These are phyloP conservation scores for Barnettozyma vustinii DNA, from an alignment of 805 yeast species.

Conservation along the genomic window DNA sequence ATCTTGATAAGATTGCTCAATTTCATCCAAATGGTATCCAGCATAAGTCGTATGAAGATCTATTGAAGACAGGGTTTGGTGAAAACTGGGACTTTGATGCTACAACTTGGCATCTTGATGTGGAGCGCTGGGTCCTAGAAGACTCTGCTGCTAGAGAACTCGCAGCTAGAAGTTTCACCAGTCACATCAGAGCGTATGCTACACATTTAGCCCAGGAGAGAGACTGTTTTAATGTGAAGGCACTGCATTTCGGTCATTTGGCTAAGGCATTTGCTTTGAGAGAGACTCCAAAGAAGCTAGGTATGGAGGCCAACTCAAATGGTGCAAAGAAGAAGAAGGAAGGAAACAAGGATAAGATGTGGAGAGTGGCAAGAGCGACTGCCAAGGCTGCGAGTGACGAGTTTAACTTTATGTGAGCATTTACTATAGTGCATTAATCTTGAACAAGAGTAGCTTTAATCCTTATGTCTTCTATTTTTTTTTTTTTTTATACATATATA, in stretches of 20 bases:
- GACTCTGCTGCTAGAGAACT: constrained; percentile 51
- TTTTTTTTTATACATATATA: no score
- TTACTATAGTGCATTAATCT: not conserved
- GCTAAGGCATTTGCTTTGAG: constrained; percentile 93
- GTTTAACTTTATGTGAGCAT: constrained; percentile 48
- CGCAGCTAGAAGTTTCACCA: constrained; percentile 78
- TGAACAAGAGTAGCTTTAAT: not conserved
- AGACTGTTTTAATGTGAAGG: constrained; percentile 71
- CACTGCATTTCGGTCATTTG: constrained; percentile 88
- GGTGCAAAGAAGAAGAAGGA: constrained; percentile 47
- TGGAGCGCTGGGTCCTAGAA: constrained; percentile 84
- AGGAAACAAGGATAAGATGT: constrained; percentile 68
- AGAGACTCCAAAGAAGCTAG: constrained; percentile 85
- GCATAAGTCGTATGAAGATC: constrained; percentile 42
- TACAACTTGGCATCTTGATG: constrained; percentile 89
- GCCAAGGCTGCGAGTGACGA: constrained; percentile 62
- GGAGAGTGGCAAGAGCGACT: constrained; percentile 67
- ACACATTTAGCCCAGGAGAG: constrained; percentile 85
- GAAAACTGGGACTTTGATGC: constrained; percentile 87
- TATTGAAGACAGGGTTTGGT: constrained; percentile 35
- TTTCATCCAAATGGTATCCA: constrained; percentile 54
- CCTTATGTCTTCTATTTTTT: no score
- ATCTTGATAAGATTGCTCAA: constrained; percentile 54
- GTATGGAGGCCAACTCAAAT: constrained; percentile 31
- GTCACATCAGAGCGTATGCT: constrained; percentile 92